These are phyloP conservation scores for Breynia disticha DNA, from an alignment of 441 rosid genomes.

Conservation along the genomic window DNA sequence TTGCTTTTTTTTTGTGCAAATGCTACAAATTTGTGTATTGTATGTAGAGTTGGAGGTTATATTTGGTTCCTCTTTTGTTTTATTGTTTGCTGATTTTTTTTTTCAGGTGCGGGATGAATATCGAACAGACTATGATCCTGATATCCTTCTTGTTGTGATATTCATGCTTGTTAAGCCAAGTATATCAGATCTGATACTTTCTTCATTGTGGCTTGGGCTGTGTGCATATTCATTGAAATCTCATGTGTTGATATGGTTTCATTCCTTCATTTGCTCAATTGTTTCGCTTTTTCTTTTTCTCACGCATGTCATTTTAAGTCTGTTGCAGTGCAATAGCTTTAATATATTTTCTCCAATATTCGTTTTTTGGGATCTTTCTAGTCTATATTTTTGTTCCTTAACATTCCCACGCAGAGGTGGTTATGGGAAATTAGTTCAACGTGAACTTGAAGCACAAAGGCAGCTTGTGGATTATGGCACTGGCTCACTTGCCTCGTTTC, in stretches of 20 bases:
- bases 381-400: conserved; percentile 31
- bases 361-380: neutral
- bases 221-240: too few species aligned
- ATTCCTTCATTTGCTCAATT: too few species aligned
- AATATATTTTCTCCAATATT: neutral
- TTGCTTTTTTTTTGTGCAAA: conserved; percentile 3
- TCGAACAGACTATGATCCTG: conserved; percentile 99
- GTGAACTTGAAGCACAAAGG: conserved; percentile 84
- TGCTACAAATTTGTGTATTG: too few species aligned
- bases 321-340: neutral
- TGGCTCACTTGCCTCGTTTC: conserved; percentile 73
- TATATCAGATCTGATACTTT: too few species aligned
- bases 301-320: neutral
- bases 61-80: neutral
- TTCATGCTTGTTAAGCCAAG: too few species aligned
- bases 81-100: conserved; percentile 11
- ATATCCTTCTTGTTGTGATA: conserved; percentile 56
- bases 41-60: too few species aligned
- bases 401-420: conserved; percentile 88
- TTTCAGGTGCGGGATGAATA: conserved; percentile 94
- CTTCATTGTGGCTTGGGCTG: too few species aligned
- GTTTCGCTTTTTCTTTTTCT: neutral
- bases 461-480: conserved; percentile 94
- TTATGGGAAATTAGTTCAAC: conserved; percentile 90
- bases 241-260: too few species aligned